A percentile compares a stretch with the other conserved stretches of the same genome.
Conservation (phyloP, 176 grass and related monocot species). For the Oryza officinalis region DNA sequence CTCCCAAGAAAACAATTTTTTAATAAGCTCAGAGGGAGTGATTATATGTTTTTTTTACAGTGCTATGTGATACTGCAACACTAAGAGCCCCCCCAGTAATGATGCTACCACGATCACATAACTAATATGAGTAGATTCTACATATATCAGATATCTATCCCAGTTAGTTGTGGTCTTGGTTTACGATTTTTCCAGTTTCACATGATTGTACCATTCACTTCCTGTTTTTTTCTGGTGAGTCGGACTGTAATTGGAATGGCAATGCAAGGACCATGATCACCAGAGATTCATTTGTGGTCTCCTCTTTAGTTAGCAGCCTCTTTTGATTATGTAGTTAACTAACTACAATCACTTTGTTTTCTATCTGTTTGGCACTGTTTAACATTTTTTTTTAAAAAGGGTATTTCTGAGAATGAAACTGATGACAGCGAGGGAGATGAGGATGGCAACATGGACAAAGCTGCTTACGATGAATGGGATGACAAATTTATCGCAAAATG, state of each 20-base stretch:
- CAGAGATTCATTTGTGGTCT: neutral
- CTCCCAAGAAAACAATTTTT: neutral
- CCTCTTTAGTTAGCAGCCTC: neutral
- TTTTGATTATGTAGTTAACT: conserved; percentile 4
- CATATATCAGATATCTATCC: neutral
- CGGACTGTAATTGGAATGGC: neutral
- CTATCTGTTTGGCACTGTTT: conserved; percentile 25
- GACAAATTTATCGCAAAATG: conserved; percentile 70
- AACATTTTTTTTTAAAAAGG: conserved; percentile 36
- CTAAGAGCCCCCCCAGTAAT: neutral
- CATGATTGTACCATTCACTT: neutral
- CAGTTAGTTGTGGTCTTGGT: neutral
- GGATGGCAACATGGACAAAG: conserved; percentile 34
- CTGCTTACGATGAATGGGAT: conserved; percentile 38
- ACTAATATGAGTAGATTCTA: neutral
- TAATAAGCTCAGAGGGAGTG: neutral
- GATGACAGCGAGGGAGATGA: conserved; percentile 52
- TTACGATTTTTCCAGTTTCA: neutral
- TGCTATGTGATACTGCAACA: neutral
- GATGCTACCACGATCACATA: neutral
- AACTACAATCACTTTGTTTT: conserved; percentile 14
- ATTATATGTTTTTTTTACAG: neutral
- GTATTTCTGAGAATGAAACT: conserved; percentile 51
- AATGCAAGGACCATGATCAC: neutral
- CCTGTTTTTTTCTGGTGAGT: neutral